Evolutionary conservation across 2,329 filamentous ascomycete species (phyloP).

Genomic region (Whalleya microplaca): DNA sequence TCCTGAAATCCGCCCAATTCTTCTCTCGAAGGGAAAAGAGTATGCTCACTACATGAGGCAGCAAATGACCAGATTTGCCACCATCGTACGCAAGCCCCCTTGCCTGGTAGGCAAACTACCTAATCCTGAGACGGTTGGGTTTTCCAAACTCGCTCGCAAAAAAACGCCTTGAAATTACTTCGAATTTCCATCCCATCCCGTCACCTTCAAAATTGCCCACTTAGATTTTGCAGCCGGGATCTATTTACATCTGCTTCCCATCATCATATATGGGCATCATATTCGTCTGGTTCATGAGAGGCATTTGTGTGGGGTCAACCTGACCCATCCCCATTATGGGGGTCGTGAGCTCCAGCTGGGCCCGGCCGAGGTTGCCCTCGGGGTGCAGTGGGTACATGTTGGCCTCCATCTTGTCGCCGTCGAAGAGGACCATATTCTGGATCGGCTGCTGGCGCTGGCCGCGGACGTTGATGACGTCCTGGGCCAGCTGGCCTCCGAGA

Average conservation of each 20-base stretch:
- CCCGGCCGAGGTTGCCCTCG: constrained; percentile 56
- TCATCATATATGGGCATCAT: too few relatives aligned
- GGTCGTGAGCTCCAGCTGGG: constrained; percentile 43
- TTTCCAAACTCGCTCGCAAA: background rate
- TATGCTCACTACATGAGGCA: background rate
- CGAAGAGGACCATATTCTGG: constrained; percentile 92
- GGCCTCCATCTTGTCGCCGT: constrained; percentile 79
- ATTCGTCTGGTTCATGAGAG: constrained; percentile 21
- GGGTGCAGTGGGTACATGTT: constrained; percentile 84
- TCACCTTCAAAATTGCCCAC: background rate
- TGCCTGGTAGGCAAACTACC: background rate
- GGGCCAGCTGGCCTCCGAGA: constrained; percentile 85
- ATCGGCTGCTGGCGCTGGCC: constrained; percentile 91
- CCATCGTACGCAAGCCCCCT: background rate
- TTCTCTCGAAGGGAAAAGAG: background rate
- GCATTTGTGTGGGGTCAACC: constrained; percentile 27
- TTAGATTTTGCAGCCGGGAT: background rate
- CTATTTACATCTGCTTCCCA: constrained; percentile 13
- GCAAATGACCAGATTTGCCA: background rate
- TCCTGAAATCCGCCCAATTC: background rate
- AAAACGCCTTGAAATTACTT: background rate
- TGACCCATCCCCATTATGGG: constrained; percentile 27
- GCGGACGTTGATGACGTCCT: constrained; percentile 96
- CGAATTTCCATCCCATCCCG: constrained; percentile 1
- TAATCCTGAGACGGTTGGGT: background rate